These are phyloP conservation scores for Bacidia rubella DNA, from an alignment of 495 filamentous ascomycete genomes.

Conservation along the genomic window DNA sequence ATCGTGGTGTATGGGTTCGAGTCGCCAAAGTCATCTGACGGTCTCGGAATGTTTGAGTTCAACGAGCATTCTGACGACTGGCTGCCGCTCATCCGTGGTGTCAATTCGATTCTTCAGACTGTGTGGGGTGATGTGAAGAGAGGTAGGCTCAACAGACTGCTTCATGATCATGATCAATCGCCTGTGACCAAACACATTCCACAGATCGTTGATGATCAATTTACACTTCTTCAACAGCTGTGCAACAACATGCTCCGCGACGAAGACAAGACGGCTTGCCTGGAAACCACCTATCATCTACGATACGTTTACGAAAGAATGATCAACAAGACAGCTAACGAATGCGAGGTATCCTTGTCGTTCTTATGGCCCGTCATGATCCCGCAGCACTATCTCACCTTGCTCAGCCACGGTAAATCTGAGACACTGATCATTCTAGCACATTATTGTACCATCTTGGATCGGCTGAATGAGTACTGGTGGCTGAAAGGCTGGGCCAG, in stretches of 20 bases:
- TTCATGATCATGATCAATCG: slow-evolving; percentile 27
- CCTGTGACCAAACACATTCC: slow-evolving; percentile 20
- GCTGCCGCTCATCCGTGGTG: slow-evolving; percentile 29
- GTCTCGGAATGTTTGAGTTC: slow-evolving; percentile 17
- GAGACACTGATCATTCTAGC: slow-evolving; percentile 41
- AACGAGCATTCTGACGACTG: slow-evolving; percentile 31
- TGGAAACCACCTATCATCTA: slow-evolving; percentile 24
- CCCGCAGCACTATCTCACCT: slow-evolving; percentile 35
- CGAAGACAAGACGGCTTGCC: slow-evolving; percentile 25
- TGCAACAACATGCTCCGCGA: slow-evolving; percentile 23
- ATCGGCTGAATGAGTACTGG: slow-evolving; percentile 36
- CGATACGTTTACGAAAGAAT: slow-evolving; percentile 15
- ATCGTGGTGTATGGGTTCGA: slow-evolving; percentile 34
- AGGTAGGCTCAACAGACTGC: slow-evolving; percentile 23
- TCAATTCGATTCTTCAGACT: slow-evolving; percentile 24
- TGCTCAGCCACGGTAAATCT: slow-evolving; percentile 36
- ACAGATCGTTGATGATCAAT: slow-evolving; percentile 24
- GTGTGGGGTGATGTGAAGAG: slow-evolving; percentile 24
- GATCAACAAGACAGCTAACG: slow-evolving; percentile 11
- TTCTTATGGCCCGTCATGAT: slow-evolving; percentile 40
- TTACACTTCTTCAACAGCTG: slow-evolving; percentile 27
- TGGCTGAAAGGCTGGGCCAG: slow-evolving; percentile 37
- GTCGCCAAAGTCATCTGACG: slow-evolving; percentile 27
- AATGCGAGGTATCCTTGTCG: slow-evolving; percentile 23
- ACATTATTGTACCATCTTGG: slow-evolving; percentile 36